These are phyloP conservation scores for Leccinum disarticulatum DNA, from an alignment of 768 basidiomycete species.

Conservation along the genomic window DNA sequence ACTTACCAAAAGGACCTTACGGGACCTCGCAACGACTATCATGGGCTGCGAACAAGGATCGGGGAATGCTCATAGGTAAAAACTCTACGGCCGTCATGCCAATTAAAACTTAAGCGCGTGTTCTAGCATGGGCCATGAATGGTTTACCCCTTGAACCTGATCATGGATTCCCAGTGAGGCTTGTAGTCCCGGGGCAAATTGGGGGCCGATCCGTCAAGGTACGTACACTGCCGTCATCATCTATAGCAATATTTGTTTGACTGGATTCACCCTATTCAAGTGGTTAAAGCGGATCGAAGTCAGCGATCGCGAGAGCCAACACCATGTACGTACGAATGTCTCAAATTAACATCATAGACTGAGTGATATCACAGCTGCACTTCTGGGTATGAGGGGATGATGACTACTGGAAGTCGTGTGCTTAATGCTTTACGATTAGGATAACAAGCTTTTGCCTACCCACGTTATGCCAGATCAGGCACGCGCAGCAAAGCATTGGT, in stretches of 20 bases:
- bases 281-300: conserved; percentile 60
- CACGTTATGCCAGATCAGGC: conserved; percentile 52
- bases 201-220: conserved; percentile 56
- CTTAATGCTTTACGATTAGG: conserved; percentile 23
- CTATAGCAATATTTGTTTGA: not conserved
- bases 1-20: conserved; percentile 58
- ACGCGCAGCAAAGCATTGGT: conserved; percentile 51
- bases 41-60: conserved; percentile 45
- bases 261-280: conserved; percentile 23
- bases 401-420: not conserved
- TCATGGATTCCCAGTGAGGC: conserved; percentile 65
- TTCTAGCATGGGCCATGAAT: conserved; percentile 55
- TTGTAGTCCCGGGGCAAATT: conserved; percentile 62
- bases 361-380: conserved; percentile 29
- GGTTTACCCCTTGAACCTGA: conserved; percentile 58
- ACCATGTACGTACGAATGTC: conserved; percentile 36
- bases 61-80: conserved; percentile 50
- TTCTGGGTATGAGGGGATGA: conserved; percentile 30
- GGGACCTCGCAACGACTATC: conserved; percentile 50
- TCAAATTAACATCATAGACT: not conserved
- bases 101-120: not conserved
- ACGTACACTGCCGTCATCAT: not conserved
- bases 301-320: conserved; percentile 49
- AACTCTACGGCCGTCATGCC: not conserved
- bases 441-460: conserved; percentile 64